Evolutionary conservation across 139 green algal genomes (phyloP).

Genomic region (Klebsormidium nitens): DNA sequence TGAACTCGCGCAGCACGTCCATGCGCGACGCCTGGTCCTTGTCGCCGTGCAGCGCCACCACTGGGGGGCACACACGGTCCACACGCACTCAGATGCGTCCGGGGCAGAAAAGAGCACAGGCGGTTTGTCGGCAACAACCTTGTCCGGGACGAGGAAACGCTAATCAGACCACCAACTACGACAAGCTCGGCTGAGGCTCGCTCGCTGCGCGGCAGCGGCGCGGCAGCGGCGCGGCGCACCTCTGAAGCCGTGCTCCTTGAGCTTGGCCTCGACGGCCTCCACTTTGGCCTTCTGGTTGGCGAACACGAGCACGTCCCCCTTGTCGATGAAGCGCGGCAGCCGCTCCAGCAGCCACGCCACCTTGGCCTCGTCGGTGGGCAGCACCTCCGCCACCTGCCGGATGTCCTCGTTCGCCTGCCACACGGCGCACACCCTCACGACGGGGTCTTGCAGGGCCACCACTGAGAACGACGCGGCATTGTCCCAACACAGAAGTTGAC

Average conservation of each 20-base stretch:
- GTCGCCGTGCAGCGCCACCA: conserved; percentile 84
- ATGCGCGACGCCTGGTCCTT: conserved; percentile 81
- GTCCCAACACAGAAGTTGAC: too few species aligned
- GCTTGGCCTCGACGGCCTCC: conserved; percentile 59
- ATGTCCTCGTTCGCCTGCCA: conserved; percentile 77
- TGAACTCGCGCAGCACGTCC: conserved; percentile 59
- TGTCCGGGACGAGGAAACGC: too few species aligned
- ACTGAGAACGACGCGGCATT: too few species aligned
- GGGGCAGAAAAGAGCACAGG: too few species aligned
- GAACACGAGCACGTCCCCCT: conserved; percentile 92
- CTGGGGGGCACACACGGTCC: too few species aligned
- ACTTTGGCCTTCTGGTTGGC: conserved; percentile 64
- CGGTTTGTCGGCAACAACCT: too few species aligned
- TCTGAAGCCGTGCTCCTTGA: conserved; percentile 43
- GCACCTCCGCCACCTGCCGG: conserved; percentile 54
- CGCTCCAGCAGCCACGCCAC: conserved; percentile 61
- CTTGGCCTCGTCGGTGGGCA: conserved; percentile 62
- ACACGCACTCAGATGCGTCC: too few species aligned
- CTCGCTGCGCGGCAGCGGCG: too few species aligned
- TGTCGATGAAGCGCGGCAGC: conserved; percentile 66
- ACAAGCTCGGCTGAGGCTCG: too few species aligned
- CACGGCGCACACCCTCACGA: conserved; percentile 42
- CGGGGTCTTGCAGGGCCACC: too few species aligned
- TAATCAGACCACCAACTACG: too few species aligned
- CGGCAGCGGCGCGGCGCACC: too few species aligned